phyloP scores from a whole-genome alignment of 495 filamentous ascomycete species.

The Neurospora discreta region DNA sequence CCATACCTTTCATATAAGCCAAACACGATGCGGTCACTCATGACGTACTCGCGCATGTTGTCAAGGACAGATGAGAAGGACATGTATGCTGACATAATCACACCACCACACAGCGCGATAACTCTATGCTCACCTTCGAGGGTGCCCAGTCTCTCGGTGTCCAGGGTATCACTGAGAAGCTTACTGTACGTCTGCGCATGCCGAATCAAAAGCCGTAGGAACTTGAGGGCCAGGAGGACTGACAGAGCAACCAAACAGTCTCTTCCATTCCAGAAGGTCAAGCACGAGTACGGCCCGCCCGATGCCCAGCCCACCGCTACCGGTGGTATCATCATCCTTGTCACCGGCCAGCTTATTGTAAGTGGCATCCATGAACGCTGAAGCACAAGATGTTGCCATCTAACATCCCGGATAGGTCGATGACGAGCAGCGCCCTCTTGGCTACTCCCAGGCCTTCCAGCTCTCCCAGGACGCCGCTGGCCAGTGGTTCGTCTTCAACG shows the following conservation, averaged over 20 bases:
- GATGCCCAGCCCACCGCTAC: constrained; percentile 63
- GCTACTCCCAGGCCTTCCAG: constrained; percentile 78
- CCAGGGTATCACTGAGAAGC: constrained; percentile 59
- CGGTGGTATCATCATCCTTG: constrained; percentile 66
- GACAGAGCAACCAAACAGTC: constrained; percentile 30
- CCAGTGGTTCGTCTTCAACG: constrained; percentile 79
- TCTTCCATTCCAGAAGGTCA: constrained; percentile 71
- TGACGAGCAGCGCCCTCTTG: constrained; percentile 67
- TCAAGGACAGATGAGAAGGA: background rate
- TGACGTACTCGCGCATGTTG: background rate
- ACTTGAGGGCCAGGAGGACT: background rate
- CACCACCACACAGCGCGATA: constrained; percentile 46
- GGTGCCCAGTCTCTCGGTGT: constrained; percentile 46
- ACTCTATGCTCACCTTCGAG: constrained; percentile 95
- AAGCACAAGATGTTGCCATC: background rate
- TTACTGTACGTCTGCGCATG: constrained; percentile 41
- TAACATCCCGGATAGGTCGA: constrained; percentile 49
- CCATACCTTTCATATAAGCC: background rate
- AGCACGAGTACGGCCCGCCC: constrained; percentile 54
- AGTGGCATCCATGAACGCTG: constrained; percentile 5
- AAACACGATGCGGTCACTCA: background rate
- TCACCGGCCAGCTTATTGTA: constrained; percentile 78
- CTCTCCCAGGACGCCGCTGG: constrained; percentile 56
- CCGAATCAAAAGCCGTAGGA: background rate
- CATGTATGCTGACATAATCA: background rate